These are phyloP conservation scores for Xylaria castorea DNA, from an alignment of 495 filamentous ascomycete genomes.

Conservation along the genomic window DNA sequence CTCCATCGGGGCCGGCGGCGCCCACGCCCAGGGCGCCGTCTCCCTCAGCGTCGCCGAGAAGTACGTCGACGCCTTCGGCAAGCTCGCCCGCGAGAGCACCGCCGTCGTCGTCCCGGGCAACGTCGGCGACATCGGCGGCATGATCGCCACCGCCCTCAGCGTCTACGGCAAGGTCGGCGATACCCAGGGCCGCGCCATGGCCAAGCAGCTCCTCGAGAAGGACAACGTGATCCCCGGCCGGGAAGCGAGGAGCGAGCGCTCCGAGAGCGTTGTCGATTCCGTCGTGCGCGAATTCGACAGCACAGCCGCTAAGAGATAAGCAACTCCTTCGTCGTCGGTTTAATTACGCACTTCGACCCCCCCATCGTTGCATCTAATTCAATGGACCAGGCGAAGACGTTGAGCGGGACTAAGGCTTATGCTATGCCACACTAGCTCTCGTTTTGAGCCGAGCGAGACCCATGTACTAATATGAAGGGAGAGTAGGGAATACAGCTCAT, in stretches of 20 bases:
- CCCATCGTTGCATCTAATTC: no score
- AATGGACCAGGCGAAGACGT: not conserved
- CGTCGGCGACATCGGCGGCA: constrained; percentile 93
- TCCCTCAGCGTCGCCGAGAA: constrained; percentile 92
- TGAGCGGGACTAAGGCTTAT: not conserved
- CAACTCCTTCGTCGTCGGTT: not conserved
- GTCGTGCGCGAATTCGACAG: constrained; percentile 49
- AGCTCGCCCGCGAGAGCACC: constrained; percentile 91
- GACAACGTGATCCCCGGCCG: constrained; percentile 23
- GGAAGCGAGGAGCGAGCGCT: constrained; percentile 31
- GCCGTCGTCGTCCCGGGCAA: constrained; percentile 95
- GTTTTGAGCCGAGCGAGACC: not conserved
- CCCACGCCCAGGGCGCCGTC: constrained; percentile 79
- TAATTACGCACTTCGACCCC: not conserved
- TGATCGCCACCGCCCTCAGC: constrained; percentile 96
- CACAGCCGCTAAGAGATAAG: constrained; percentile 34
- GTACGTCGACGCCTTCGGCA: constrained; percentile 94
- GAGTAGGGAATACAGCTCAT: not conserved
- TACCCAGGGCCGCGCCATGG: constrained; percentile 74
- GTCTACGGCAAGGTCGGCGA: constrained; percentile 94
- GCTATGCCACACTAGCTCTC: not conserved
- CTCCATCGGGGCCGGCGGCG: constrained; percentile 71
- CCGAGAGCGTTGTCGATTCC: constrained; percentile 42
- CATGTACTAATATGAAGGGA: constrained; percentile 19
- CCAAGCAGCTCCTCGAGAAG: constrained; percentile 55